A percentile compares a stretch with the other conserved stretches of the same genome.
phyloP scores from a whole-genome alignment of 164 flowering plant genomes.

The Annona cherimola region DNA sequence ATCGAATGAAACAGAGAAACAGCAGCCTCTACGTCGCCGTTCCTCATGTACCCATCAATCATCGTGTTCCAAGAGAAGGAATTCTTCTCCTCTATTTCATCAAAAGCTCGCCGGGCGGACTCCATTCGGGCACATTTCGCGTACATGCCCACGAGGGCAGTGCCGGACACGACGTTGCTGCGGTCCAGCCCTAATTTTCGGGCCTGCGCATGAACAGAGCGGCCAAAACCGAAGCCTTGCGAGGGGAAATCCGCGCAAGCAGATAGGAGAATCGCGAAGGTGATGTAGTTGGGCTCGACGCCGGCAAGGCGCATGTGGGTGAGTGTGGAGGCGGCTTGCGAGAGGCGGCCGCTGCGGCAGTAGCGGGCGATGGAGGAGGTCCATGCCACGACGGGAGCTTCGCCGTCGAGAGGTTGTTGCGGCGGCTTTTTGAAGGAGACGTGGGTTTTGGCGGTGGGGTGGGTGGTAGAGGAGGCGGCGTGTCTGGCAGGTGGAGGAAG shows the following conservation, averaged over 20 bases:
- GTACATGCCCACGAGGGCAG: conserved; percentile 7
- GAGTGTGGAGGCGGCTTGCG: neutral
- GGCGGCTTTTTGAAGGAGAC: neutral
- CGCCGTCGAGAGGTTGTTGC: conserved; percentile 5
- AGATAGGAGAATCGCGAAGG: conserved; percentile 8
- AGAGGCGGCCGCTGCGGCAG: conserved; percentile 8
- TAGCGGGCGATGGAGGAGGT: conserved; percentile 11
- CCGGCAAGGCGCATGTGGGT: conserved; percentile 2
- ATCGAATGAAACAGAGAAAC: conserved; percentile 1
- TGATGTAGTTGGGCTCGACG: conserved; percentile 10
- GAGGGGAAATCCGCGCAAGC: conserved; percentile 2
- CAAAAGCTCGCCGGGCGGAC: conserved; percentile 12
- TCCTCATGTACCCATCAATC: conserved; percentile 16
- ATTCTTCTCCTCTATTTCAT: conserved; percentile 14
- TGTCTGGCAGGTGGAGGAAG: neutral
- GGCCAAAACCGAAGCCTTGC: neutral
- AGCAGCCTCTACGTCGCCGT: conserved; percentile 5
- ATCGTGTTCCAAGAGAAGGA: conserved; percentile 14
- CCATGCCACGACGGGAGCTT: conserved; percentile 11
- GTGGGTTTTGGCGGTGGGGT: neutral
- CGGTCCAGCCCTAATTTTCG: conserved; percentile 2
- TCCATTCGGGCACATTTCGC: conserved; percentile 8
- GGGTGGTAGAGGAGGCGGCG: neutral
- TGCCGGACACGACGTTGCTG: conserved; percentile 3
- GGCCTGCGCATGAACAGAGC: conserved; percentile 5